phyloP scores from a whole-genome alignment of 2,329 filamentous ascomycete genomes.

The Hysterium pulicare region DNA sequence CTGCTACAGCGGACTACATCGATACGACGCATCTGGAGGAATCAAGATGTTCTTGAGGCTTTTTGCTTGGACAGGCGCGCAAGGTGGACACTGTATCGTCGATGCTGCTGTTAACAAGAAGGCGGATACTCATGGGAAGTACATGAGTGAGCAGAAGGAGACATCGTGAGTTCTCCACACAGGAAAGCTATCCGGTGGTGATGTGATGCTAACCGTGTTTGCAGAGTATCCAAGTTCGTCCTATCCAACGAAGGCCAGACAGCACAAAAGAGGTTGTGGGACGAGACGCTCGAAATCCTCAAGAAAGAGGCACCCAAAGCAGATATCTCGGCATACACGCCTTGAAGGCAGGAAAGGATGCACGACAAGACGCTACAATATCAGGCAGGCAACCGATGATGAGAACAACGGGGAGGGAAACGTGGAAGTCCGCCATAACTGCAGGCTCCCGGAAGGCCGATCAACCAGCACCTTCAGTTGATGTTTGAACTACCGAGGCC shows the following conservation, averaged over 20 bases:
- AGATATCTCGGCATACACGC: conserved; percentile 3
- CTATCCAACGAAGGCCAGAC: conserved; percentile 28
- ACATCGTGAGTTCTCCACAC: conserved; percentile 9
- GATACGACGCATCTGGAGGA: conserved; percentile 8
- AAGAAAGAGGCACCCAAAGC: conserved; percentile 20
- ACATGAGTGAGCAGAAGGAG: conserved; percentile 15
- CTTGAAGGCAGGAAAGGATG: too few relatives aligned
- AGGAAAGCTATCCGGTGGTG: too few relatives aligned
- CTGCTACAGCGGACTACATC: conserved; percentile 14
- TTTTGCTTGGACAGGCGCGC: conserved; percentile 11
- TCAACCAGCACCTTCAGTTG: too few relatives aligned
- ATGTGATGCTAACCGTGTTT: neutral
- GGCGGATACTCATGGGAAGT: conserved; percentile 13
- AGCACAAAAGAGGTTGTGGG: conserved; percentile 40
- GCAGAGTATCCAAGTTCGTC: conserved; percentile 15
- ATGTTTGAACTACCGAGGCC: too few relatives aligned
- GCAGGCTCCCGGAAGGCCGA: too few relatives aligned
- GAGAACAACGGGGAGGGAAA: too few relatives aligned
- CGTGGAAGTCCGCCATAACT: too few relatives aligned
- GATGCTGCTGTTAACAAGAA: conserved; percentile 14
- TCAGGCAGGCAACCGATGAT: too few relatives aligned
- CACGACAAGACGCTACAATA: too few relatives aligned
- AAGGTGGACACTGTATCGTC: conserved; percentile 12
- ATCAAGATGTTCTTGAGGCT: conserved; percentile 11
- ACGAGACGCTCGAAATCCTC: conserved; percentile 38